Evolutionary conservation across 1,284 basidiomycete species (phyloP).

Genomic region (Ceratobasidium sp.): DNA sequence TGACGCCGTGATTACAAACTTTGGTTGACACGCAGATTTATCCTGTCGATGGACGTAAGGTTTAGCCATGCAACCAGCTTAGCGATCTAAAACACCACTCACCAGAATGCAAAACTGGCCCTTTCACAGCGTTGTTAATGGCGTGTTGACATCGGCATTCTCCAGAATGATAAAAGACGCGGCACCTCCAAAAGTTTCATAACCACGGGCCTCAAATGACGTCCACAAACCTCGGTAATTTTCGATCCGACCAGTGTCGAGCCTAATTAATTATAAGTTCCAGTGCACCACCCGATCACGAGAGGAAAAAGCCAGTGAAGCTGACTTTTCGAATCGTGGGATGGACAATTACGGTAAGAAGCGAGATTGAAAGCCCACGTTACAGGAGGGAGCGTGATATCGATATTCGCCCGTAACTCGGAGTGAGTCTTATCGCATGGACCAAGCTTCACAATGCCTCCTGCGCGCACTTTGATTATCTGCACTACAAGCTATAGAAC

Average conservation of each 20-base stretch:
- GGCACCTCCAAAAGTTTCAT: constrained; percentile 61
- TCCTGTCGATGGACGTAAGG: constrained; percentile 52
- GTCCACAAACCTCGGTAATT: constrained; percentile 54
- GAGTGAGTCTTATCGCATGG: constrained; percentile 47
- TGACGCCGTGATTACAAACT: not conserved
- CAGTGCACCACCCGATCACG: too few relatives aligned
- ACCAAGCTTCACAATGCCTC: constrained; percentile 45
- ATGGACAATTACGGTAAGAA: constrained; percentile 54
- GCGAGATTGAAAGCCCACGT: constrained; percentile 40
- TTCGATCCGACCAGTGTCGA: constrained; percentile 56
- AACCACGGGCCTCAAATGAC: constrained; percentile 55
- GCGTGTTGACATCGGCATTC: constrained; percentile 58
- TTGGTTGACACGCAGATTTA: constrained; percentile 62
- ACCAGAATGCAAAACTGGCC: constrained; percentile 42
- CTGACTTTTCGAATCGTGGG: constrained; percentile 50
- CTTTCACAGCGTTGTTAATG: constrained; percentile 46
- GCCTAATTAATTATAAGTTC: constrained; percentile 51
- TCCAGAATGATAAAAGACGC: constrained; percentile 57
- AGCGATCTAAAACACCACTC: not conserved
- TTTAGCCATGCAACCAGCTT: not conserved
- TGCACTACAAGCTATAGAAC: constrained; percentile 37
- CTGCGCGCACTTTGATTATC: constrained; percentile 45
- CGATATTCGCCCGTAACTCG: constrained; percentile 45
- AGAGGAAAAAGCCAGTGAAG: constrained; percentile 7
- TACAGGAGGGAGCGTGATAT: constrained; percentile 45